Base-by-base conservation (phyloP, 2,329 filamentous ascomycete species). In the Fusarium circinatum region DNA sequence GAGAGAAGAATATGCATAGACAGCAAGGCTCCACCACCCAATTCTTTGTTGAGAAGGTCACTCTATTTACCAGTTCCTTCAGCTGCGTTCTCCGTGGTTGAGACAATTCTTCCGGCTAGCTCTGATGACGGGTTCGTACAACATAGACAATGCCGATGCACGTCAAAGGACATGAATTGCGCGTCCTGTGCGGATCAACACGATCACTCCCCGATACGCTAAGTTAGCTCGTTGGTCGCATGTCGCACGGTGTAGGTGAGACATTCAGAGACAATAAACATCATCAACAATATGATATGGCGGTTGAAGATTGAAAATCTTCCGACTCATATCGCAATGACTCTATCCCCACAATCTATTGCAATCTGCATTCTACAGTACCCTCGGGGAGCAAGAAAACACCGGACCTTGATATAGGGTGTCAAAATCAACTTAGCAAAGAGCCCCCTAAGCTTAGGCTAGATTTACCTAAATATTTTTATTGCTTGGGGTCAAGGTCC, bases 81-180 rank as follows among this genome's bases (percentile, higher is more conserved):
- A 44, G 28, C 34, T 74, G 22, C 65, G 45, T 51, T 57, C 47
- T n/a, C 36, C 14, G 15, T 57, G 47, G 45, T 48, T 65, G 49
- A 56, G 28, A 51, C 24, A 30, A 42, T 57, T 54, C 54, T 60
- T 55, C 58, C 52, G 58, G 70, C 63, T 68, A 68, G 57, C 55
- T 54, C 56, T 68, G 47, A 48, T 63, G 65, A 60, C 44, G 44
- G 63, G 54, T 49, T 55, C 54, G 56, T 51, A 39, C 48, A 63
- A 73, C 66, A 71, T 47, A 22, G 47, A 71, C 61, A 51, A 71
- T 49, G 55, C 62, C 38, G 69, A 74, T 68, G 67, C 62, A 64
- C 58, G 58, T 71, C 71, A 71, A 74, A 45, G 61, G 48, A 64
- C 65, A 70, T 74, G 67, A 72, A 74, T 74, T 74, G 71, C 71